Conservation (phyloP, 495 filamentous ascomycete genomes). For the Elaphomyces granulatus region DNA sequence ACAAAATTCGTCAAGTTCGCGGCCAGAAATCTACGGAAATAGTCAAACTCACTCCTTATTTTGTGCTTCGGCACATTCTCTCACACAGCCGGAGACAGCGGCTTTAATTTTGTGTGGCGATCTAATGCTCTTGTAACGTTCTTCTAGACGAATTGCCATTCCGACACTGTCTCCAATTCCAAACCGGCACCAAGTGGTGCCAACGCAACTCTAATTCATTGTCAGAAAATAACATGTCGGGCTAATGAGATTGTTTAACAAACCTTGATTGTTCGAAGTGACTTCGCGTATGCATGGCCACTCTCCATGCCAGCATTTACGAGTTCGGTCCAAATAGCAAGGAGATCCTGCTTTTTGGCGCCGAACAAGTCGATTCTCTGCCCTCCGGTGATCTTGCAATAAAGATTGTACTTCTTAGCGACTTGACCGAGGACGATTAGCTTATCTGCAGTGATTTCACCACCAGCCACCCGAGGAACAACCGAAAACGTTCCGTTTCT, state of each 20-base stretch:
- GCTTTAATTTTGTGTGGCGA: slow-evolving; percentile 90
- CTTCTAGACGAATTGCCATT: slow-evolving; percentile 83
- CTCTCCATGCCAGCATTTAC: slow-evolving; percentile 89
- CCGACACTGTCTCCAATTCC: slow-evolving; percentile 94
- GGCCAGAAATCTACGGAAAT: too few relatives aligned
- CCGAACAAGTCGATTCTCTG: slow-evolving; percentile 96
- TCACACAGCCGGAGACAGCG: slow-evolving; percentile 80
- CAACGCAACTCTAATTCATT: slow-evolving; percentile 56
- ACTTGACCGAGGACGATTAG: slow-evolving; percentile 80
- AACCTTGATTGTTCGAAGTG: slow-evolving; percentile 74
- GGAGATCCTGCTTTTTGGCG: slow-evolving; percentile 79
- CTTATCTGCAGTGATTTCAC: slow-evolving; percentile 86
- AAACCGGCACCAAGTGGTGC: slow-evolving; percentile 89
- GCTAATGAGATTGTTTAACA: slow-evolving; percentile 1
- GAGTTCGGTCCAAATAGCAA: slow-evolving; percentile 76
- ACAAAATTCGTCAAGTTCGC: too few relatives aligned
- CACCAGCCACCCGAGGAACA: slow-evolving; percentile 69
- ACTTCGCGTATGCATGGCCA: slow-evolving; percentile 91
- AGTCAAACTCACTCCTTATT: slow-evolving; percentile 62
- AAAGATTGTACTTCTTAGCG: slow-evolving; percentile 76
- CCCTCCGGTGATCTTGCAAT: slow-evolving; percentile 91
- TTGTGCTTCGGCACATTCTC: slow-evolving; percentile 92
- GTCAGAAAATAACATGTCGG: neutral
- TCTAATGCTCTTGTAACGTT: slow-evolving; percentile 89
- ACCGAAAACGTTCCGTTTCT: slow-evolving; percentile 89